Evolutionary conservation across 805 yeast genomes (phyloP).

Genomic region (Barnettozyma salicaria): DNA sequence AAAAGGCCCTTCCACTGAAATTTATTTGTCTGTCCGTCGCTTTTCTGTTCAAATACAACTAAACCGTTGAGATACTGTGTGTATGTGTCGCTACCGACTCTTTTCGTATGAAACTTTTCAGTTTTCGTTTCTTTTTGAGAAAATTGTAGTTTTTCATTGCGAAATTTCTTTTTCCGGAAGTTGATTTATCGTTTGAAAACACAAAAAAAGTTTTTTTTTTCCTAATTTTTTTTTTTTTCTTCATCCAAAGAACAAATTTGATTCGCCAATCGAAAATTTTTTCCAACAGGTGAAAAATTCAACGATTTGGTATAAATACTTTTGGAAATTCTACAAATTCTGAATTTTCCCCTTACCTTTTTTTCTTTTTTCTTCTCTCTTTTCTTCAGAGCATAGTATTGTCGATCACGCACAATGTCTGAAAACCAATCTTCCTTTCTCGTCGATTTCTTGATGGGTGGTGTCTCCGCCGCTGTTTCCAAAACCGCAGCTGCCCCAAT

Average conservation of each 20-base stretch:
- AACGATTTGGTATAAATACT: constrained; percentile 3
- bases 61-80: too few species aligned
- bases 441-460: constrained; percentile 88
- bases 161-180: not conserved
- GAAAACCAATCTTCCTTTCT: constrained; percentile 42
- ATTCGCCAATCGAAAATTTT: constrained; percentile 10
- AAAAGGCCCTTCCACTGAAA: too few species aligned
- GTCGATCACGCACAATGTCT: constrained; percentile 19
- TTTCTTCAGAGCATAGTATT: not conserved
- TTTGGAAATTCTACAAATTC: not conserved
- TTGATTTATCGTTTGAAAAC: not conserved
- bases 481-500: constrained; percentile 98
- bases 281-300: too few species aligned
- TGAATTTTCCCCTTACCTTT: not conserved
- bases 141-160: too few species aligned
- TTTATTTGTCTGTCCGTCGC: too few species aligned
- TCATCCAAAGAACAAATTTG: constrained; percentile 2
- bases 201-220: not conserved
- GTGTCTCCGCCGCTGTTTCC: constrained; percentile 97
- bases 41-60: too few species aligned
- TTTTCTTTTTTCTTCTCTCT: constrained; percentile 1
- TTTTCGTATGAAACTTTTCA: too few species aligned
- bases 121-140: too few species aligned
- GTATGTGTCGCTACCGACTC: too few species aligned
- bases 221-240: constrained; percentile 3